A percentile compares a stretch with the other conserved stretches of the same genome.
These are phyloP conservation scores for Yarrowia osloensis DNA, from an alignment of 805 yeast species.

Conservation along the genomic window DNA sequence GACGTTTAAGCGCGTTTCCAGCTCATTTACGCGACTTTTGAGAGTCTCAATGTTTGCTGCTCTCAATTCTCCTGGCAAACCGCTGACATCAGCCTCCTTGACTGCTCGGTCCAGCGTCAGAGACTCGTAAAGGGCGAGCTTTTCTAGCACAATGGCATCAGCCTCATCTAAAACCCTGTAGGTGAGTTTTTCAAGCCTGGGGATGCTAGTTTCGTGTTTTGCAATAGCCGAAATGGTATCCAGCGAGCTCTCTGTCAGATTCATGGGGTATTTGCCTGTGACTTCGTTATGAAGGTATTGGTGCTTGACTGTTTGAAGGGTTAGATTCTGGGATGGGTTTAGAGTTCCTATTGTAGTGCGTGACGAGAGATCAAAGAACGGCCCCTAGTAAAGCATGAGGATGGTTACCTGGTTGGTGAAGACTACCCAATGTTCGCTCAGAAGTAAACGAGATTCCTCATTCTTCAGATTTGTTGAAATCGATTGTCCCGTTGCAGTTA, in stretches of 20 bases:
- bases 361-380: no score
- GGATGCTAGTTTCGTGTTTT: background rate
- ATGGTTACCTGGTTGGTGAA: no score
- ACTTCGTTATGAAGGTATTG: no score
- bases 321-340: background rate
- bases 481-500: no score
- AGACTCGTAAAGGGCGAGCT: background rate
- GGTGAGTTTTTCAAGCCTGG: conserved; percentile 1
- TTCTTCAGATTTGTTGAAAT: no score
- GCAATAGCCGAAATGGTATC: conserved; percentile 16
- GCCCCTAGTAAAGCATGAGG: no score
- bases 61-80: background rate
- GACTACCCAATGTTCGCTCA: no score
- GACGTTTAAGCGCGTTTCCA: conserved; percentile 14
- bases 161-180: background rate
- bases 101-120: background rate
- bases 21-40: background rate
- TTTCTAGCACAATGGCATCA: background rate
- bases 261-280: background rate
- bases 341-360: no score
- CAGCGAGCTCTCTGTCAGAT: background rate
- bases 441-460: no score
- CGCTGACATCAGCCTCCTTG: background rate
- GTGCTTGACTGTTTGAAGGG: background rate
- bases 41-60: background rate